A percentile compares a stretch with the other conserved stretches of the same genome.
Conservation (phyloP, 108 stramenopile genomes). For the Cyclostephanos tholiformis region DNA sequence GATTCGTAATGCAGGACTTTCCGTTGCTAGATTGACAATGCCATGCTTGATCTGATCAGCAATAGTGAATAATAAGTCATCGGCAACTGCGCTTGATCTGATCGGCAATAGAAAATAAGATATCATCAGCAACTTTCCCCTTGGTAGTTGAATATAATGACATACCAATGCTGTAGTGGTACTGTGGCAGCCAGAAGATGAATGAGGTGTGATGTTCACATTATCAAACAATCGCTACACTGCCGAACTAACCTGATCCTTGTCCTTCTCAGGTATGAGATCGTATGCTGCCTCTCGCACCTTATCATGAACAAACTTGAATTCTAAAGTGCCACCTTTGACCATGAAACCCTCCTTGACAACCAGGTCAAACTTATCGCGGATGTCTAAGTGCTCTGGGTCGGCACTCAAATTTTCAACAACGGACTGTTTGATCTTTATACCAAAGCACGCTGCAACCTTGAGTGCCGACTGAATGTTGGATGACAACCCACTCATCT, state of each 20-base stretch:
- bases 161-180: too few relatives aligned
- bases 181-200: too few relatives aligned
- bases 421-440: conserved; percentile 11
- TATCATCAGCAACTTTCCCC: conserved; percentile 4
- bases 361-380: background rate
- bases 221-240: conserved; percentile 7
- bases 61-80: background rate
- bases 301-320: too few relatives aligned
- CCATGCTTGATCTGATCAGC: conserved; percentile 16
- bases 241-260: background rate
- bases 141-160: background rate
- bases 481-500: conserved; percentile 20
- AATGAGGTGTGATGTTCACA: background rate
- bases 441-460: background rate
- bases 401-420: background rate
- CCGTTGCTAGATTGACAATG: conserved; percentile 2
- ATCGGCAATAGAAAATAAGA: too few relatives aligned
- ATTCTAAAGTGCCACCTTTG: too few relatives aligned
- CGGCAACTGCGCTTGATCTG: background rate
- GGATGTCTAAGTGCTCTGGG: conserved; percentile 2
- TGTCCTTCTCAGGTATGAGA: conserved; percentile 1
- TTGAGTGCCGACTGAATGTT: background rate
- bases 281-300: conserved; percentile 16
- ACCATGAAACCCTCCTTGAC: conserved; percentile 1
- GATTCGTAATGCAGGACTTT: background rate